Base-by-base conservation (phyloP, 352 stramenopile genomes). In the Globisporangium carolinianum region DNA sequence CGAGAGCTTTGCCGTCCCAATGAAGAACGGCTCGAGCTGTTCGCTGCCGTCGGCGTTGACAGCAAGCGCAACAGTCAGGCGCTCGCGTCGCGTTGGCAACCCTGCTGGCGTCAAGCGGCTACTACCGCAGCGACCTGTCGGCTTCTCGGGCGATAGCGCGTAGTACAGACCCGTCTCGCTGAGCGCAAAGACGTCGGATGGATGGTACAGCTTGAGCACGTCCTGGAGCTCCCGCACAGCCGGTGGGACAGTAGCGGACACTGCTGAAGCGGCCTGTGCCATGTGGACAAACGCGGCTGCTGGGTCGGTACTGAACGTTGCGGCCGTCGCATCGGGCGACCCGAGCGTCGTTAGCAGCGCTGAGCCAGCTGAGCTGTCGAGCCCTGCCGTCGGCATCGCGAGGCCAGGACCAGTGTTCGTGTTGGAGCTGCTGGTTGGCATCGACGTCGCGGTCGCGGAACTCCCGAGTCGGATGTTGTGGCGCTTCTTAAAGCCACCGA, bases 401-500 rank as follows among this genome's bases (percentile, higher is more conserved):
- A 41, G 39, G n/a, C 42, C 42, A 17, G 15, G 12, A 4, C 42
- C 15, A 35, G 24, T 32, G 24, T 32, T 32, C 24, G 24, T 32
- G 3, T 32, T 32, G 24, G 24, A 32, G 24, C 24, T 32, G 24
- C 24, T 32, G 24, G 24, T 32, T 32, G 24, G 24, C 24, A 32
- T 32, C 24, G 24, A 32, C 24, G 24, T 32, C 24, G 24, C 24
- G 24, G 47, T 46, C 3, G 37, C 6, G 1, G 53, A 57, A 43
- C 62, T 71, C 8, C 73, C 71, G 4, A 83, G 58, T 9, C 71
- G 67, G 47, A 81, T 81, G 57, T 83, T 83, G 62, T 83, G 74
- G 14, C 75, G 63, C 65, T 85, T 82, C 63, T 87, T 85, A 53
- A 87, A 87, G 7, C 70, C 73, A 39, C 71, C 70, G 7, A 87